These are phyloP conservation scores for Laburnicola sp. DNA, from an alignment of 2,329 filamentous ascomycete species.

Conservation along the genomic window DNA sequence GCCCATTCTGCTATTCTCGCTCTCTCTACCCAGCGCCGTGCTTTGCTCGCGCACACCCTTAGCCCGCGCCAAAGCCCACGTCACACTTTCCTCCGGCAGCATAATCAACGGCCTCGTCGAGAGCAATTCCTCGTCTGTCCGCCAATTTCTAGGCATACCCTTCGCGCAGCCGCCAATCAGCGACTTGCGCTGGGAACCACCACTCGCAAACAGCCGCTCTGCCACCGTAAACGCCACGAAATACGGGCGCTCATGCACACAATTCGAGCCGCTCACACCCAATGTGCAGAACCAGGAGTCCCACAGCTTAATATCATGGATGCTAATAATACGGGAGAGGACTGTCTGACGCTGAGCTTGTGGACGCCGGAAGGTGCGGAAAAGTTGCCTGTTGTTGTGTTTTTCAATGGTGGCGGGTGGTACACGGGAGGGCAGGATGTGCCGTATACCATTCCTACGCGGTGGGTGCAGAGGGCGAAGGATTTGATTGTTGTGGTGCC, in stretches of 20 bases:
- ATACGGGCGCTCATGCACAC: conserved; percentile 22
- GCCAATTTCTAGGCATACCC: conserved; percentile 33
- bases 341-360: conserved; percentile 51
- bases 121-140: conserved; percentile 14
- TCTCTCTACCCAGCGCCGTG: neutral
- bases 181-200: conserved; percentile 27
- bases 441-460: conserved; percentile 29
- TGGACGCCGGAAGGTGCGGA: conserved; percentile 44
- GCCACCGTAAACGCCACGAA: conserved; percentile 11
- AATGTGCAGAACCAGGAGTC: conserved; percentile 15
- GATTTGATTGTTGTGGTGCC: conserved; percentile 38
- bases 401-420: conserved; percentile 52
- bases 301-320: conserved; percentile 10
- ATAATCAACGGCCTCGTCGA: conserved; percentile 4
- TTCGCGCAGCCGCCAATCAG: conserved; percentile 30
- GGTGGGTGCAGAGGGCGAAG: conserved; percentile 27
- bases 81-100: conserved; percentile 11
- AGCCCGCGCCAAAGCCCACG: conserved; percentile 4
- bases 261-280: conserved; percentile 4
- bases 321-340: conserved; percentile 37
- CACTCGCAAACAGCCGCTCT: conserved; percentile 11
- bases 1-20: too few relatives aligned
- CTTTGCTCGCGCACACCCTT: neutral
- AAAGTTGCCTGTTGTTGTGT: conserved; percentile 48
- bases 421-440: conserved; percentile 48